Evolutionary conservation across 2,329 filamentous ascomycete genomes (phyloP), one percentile per base, ranked within the genome.

Genomic region (Trichoderma semiorbis): DNA sequence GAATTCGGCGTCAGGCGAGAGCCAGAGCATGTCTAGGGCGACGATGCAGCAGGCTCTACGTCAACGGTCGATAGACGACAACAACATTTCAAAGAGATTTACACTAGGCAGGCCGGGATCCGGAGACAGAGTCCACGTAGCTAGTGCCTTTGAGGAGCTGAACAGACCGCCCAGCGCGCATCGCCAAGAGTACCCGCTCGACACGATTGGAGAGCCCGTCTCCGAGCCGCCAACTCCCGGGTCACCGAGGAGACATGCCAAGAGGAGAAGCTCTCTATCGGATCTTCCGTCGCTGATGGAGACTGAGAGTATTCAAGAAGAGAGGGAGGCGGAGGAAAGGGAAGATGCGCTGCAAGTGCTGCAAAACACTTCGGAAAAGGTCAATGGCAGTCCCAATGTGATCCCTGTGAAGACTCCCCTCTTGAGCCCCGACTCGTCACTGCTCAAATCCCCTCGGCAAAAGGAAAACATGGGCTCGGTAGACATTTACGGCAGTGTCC

Each of bases 231-330:
- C 76, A 10, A 74, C 79, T 5, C 73, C 78, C 1, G 86, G 83
- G 75, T 79, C 79, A n/a, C 82, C 84, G 58, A 90, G 88, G 79
- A 95, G 91, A 74, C 55, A 69, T n/a, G 2, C 60, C 26, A 98
- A 97, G 84, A 88, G 95, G 70, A 91, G 95, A 79, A 98, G 95
- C 82, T 98, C 95, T 30, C 83, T 98, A 55, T 97, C 95, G 5
- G 95, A 98, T 80, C 85, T 98, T 62, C 92, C 90, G 75, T 87
- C 84, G 70, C 84, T 93, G 21, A 90, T 95, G 82, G 87, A 86
- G 53, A 86, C 89, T 70, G 85, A 90, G 10, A 87, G 84, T 12
- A 80, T 91, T 28, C 79, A 82, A 1, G 77, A 80, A 26, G 80
- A 58, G 75, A 80, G 32, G 78, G 80, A 61, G n/a, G 66, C 18